Conservation (phyloP, 768 basidiomycete genomes). For the Boletus patriciae region DNA sequence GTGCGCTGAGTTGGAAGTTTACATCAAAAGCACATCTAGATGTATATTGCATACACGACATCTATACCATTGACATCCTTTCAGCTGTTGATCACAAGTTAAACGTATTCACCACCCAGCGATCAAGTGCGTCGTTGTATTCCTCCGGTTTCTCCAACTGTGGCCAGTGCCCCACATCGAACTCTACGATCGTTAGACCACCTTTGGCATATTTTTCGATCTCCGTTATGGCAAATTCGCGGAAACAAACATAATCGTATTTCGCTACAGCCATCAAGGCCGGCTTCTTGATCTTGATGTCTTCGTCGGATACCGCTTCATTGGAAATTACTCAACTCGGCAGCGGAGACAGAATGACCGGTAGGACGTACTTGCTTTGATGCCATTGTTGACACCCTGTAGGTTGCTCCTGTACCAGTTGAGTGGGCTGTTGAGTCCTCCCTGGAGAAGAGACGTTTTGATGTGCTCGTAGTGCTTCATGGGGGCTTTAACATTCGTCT, state of each 20-base stretch:
- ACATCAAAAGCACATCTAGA: neutral
- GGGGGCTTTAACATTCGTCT: neutral
- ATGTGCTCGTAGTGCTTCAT: conserved; percentile 32
- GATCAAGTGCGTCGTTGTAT: conserved; percentile 37
- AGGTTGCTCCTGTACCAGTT: conserved; percentile 40
- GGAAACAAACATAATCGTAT: conserved; percentile 36
- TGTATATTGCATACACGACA: conserved; percentile 1
- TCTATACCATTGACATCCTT: conserved; percentile 2
- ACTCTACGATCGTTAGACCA: conserved; percentile 32
- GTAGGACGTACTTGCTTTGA: conserved; percentile 28
- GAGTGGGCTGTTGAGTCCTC: conserved; percentile 36
- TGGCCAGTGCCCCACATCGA: conserved; percentile 42
- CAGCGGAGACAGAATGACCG: neutral
- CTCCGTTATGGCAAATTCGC: conserved; percentile 20
- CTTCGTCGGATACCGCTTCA: conserved; percentile 25
- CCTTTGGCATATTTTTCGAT: conserved; percentile 31
- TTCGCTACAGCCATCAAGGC: conserved; percentile 39
- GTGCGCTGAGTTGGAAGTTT: neutral
- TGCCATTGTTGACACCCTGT: conserved; percentile 28
- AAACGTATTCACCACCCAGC: conserved; percentile 32
- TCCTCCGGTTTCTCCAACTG: conserved; percentile 35
- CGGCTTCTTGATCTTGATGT: conserved; percentile 34
- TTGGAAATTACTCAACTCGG: neutral
- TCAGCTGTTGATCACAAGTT: conserved; percentile 2
- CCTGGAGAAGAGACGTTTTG: conserved; percentile 26